A percentile compares a stretch with the other conserved stretches of the same genome.
These are phyloP conservation scores for Sequoia sempervirens DNA, from an alignment of 75 land plant species.

Conservation along the genomic window DNA sequence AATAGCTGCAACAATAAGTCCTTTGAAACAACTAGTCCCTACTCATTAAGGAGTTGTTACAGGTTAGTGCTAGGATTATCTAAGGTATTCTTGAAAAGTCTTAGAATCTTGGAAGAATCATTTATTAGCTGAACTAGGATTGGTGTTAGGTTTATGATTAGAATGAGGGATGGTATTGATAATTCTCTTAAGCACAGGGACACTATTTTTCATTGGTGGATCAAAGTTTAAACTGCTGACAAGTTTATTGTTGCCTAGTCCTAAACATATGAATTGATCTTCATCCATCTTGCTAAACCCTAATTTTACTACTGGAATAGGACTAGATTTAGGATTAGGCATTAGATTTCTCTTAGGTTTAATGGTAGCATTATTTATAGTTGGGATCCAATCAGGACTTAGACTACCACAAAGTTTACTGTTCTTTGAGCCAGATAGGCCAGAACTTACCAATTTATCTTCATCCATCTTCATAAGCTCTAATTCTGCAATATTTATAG, in stretches of 20 bases:
- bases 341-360: neutral
- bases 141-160: no score
- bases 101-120: neutral
- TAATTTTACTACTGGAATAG: no score
- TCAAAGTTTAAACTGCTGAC: neutral
- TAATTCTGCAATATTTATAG: no score
- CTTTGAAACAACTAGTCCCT: conserved; percentile 11
- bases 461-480: neutral
- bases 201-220: neutral
- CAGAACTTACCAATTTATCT: neutral
- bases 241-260: neutral
- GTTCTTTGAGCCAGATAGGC: neutral
- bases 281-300: no score
- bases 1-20: conserved; percentile 33
- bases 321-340: no score
- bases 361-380: neutral
- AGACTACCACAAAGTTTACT: neutral
- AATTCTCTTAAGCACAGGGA: neutral
- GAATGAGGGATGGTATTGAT: neutral
- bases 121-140: neutral
- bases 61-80: conserved; percentile 3
- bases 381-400: neutral
- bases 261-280: neutral
- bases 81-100: neutral
- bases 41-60: conserved; percentile 18